These are phyloP conservation scores for Volvox reticuliferus DNA, from an alignment of 139 green algal species.

Conservation along the genomic window DNA sequence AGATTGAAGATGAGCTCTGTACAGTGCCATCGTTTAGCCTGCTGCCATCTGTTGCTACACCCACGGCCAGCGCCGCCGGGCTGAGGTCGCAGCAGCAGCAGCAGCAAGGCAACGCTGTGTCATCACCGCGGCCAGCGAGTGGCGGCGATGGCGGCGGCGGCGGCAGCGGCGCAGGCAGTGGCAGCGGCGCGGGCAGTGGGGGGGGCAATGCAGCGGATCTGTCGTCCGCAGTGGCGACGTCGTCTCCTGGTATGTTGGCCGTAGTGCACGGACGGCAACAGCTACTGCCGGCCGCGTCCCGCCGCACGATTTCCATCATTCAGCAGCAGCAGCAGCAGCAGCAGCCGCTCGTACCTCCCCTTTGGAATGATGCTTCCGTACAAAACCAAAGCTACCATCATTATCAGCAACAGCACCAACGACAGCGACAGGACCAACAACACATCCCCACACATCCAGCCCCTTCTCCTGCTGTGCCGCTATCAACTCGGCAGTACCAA, in stretches of 20 bases:
- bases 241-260: background rate
- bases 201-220: no score
- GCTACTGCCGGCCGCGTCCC: no score
- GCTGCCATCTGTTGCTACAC: background rate
- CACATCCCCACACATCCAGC: background rate
- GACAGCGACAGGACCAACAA: background rate
- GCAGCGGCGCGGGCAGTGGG: no score
- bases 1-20: background rate
- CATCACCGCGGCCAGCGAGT: background rate
- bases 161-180: no score
- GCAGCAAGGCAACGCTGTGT: background rate
- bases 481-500: background rate
- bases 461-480: no score
- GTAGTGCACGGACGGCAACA: background rate
- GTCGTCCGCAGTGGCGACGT: no score
- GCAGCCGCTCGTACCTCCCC: background rate
- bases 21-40: background rate
- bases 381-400: no score
- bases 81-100: background rate
- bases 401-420: background rate
- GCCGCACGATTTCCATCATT: background rate
- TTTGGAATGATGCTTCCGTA: no score
- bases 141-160: no score
- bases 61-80: no score
- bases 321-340: background rate